Conservation (phyloP, 345 rosid genomes). For the Corchorus capsularis region DNA sequence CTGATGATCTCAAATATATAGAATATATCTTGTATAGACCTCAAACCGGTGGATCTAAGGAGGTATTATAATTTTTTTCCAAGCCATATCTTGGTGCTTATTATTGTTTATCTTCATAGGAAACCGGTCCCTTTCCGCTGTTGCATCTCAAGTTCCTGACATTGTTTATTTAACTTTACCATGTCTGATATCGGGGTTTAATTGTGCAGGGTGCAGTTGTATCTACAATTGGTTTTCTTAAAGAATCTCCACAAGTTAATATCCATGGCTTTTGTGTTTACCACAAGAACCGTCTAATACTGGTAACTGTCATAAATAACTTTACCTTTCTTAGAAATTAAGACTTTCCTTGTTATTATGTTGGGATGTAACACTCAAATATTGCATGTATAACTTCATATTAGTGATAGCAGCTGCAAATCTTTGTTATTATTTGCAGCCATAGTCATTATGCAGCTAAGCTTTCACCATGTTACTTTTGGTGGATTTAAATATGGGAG, state of each 20-base stretch:
- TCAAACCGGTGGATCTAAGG: constrained; percentile 57
- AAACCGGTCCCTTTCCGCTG: neutral
- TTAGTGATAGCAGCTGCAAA: neutral
- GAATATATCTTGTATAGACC: constrained; percentile 89
- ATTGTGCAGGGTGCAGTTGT: constrained; percentile 64
- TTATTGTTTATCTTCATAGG: neutral
- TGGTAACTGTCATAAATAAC: constrained; percentile 43
- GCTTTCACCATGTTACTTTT: neutral
- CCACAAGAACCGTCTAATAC: constrained; percentile 88
- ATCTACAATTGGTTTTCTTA: constrained; percentile 88
- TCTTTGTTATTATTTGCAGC: neutral
- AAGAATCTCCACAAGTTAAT: constrained; percentile 80
- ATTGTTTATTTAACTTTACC: neutral
- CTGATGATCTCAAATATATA: constrained; percentile 75
- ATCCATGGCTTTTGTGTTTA: constrained; percentile 85
- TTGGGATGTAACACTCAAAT: neutral
- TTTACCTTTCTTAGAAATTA: neutral
- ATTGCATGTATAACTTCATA: neutral
- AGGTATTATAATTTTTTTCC: constrained; percentile 44
- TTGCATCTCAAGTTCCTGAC: constrained; percentile 1
- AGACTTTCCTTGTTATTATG: constrained; percentile 9
- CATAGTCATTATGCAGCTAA: neutral
- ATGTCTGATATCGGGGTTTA: constrained; percentile 22
- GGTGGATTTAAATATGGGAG: neutral
- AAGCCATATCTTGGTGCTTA: constrained; percentile 3